Percentiles rank a stretch among this genome's conserved stretches.
Evolutionary conservation across 805 yeast genomes (phyloP).

Genomic region (Groenewaldozyma tartarivorans): DNA sequence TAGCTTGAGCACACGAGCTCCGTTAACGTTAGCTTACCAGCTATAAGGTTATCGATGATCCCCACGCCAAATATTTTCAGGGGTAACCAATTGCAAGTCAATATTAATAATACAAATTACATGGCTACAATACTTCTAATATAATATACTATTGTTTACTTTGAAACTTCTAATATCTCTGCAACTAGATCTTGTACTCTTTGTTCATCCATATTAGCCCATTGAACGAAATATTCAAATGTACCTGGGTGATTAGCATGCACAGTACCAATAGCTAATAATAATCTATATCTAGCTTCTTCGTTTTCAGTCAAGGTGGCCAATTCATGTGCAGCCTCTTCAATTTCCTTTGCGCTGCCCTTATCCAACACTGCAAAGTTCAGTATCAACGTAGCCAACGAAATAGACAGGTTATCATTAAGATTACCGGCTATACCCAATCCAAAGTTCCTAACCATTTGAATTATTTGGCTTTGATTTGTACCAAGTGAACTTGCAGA

Average conservation of each 20-base stretch:
- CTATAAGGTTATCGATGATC: no score
- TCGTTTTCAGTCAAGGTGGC: slow-evolving; percentile 27
- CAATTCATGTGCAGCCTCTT: slow-evolving; percentile 25
- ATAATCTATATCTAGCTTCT: slow-evolving; percentile 61
- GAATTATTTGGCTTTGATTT: slow-evolving; percentile 1
- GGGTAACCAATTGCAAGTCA: no score
- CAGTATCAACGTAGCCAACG: slow-evolving; percentile 41
- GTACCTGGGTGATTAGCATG: slow-evolving; percentile 16
- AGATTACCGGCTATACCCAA: slow-evolving; percentile 16
- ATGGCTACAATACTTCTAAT: no score
- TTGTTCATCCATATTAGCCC: not conserved
- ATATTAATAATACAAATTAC: no score
- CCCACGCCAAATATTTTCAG: no score
- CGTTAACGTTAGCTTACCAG: no score
- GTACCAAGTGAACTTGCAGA: slow-evolving; percentile 19
- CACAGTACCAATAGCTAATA: slow-evolving; percentile 56
- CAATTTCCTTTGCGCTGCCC: slow-evolving; percentile 15
- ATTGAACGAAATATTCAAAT: no score
- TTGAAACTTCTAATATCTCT: no score
- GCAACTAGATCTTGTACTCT: not conserved
- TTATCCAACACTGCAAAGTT: slow-evolving; percentile 35
- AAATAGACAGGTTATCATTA: slow-evolving; percentile 22
- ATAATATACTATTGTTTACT: no score
- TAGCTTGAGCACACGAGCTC: no score
- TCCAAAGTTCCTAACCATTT: slow-evolving; percentile 22